Evolutionary conservation across 768 basidiomycete genomes (phyloP).

Genomic region (Pleurotus cornucopiae): DNA sequence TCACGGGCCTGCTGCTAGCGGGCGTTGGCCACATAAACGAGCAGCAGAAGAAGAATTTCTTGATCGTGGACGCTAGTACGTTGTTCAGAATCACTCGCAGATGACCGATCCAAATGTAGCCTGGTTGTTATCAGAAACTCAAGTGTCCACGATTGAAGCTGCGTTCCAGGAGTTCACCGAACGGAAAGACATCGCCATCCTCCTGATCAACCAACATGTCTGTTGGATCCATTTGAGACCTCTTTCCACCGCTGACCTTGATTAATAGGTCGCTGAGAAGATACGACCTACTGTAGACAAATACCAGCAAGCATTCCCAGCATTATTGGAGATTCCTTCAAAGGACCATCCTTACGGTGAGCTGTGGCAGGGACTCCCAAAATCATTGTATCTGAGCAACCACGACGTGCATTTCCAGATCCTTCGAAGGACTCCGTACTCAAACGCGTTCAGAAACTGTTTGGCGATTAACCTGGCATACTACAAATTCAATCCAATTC

Average conservation of each 20-base stretch:
- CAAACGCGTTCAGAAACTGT: slow-evolving; percentile 94
- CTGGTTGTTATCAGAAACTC: slow-evolving; percentile 64
- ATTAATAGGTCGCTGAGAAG: slow-evolving; percentile 87
- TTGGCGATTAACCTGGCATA: slow-evolving; percentile 66
- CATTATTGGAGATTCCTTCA: slow-evolving; percentile 94
- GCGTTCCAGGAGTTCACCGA: slow-evolving; percentile 94
- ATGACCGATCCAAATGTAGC: too few species aligned
- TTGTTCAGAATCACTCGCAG: slow-evolving; percentile 7
- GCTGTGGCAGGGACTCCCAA: slow-evolving; percentile 17
- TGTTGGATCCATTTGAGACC: slow-evolving; percentile 21
- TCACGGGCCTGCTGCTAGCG: slow-evolving; percentile 92
- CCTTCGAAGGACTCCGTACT: slow-evolving; percentile 94
- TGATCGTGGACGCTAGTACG: slow-evolving; percentile 91
- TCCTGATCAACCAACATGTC: slow-evolving; percentile 98
- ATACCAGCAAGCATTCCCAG: slow-evolving; percentile 95
- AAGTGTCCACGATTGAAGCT: slow-evolving; percentile 83
- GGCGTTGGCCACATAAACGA: slow-evolving; percentile 91
- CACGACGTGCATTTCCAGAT: slow-evolving; percentile 43
- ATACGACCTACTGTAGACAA: slow-evolving; percentile 93
- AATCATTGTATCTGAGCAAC: not conserved
- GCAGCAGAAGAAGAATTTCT: slow-evolving; percentile 95
- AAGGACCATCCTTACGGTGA: slow-evolving; percentile 98
- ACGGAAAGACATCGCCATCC: slow-evolving; percentile 91
- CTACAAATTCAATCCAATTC: not conserved
- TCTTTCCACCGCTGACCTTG: slow-evolving; percentile 6